Percentiles rank a stretch among this genome's conserved stretches.
Evolutionary conservation across 2,329 filamentous ascomycete genomes (phyloP).

Genomic region (Madurella fahalii): DNA sequence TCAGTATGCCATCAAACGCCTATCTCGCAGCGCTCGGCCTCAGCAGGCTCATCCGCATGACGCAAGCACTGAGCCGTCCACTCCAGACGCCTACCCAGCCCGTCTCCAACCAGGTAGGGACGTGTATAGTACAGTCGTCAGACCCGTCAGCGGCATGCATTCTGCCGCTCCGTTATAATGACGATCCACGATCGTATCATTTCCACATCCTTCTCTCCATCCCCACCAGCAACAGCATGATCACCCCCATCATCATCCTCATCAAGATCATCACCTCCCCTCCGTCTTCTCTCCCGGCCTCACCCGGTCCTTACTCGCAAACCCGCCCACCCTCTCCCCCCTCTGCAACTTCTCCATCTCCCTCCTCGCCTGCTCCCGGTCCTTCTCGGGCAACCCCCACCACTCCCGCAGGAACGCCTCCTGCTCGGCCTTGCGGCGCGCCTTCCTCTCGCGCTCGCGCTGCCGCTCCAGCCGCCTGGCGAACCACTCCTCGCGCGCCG

Average conservation of each 20-base stretch:
- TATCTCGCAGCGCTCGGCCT: too few relatives aligned
- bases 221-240: background rate
- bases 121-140: too few relatives aligned
- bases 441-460: slow-evolving; percentile 61
- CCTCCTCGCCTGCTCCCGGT: slow-evolving; percentile 47
- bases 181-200: too few relatives aligned
- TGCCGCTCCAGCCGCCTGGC: slow-evolving; percentile 67
- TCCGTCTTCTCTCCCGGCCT: slow-evolving; percentile 15
- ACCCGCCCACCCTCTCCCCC: slow-evolving; percentile 54
- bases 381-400: slow-evolving; percentile 60
- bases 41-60: too few relatives aligned
- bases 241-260: background rate
- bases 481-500: slow-evolving; percentile 92
- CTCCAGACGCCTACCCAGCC: too few relatives aligned
- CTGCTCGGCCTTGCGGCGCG: slow-evolving; percentile 56
- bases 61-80: too few relatives aligned
- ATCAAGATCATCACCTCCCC: background rate
- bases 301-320: slow-evolving; percentile 38
- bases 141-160: too few relatives aligned
- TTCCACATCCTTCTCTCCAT: background rate
- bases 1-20: too few relatives aligned
- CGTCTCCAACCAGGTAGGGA: too few relatives aligned
- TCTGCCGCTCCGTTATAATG: too few relatives aligned
- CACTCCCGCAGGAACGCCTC: slow-evolving; percentile 63
- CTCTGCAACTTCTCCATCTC: slow-evolving; percentile 49